These are phyloP conservation scores for Rhizophagus sp. DNA, from an alignment of 192 early-diverging fungal species.

Conservation along the genomic window DNA sequence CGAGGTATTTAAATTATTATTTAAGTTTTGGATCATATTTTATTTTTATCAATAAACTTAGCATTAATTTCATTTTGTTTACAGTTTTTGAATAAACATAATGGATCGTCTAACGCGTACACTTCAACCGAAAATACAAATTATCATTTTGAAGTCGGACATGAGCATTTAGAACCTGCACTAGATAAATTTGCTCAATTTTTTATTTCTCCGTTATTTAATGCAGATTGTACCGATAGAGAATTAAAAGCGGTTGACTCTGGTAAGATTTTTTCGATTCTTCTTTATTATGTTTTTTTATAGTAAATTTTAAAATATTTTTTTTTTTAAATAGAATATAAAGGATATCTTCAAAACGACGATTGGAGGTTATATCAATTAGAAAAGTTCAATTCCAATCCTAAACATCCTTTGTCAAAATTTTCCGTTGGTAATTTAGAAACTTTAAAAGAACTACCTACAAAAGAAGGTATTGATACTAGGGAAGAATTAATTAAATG, in stretches of 20 bases:
- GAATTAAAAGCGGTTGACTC: constrained; percentile 96
- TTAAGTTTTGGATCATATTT: not conserved
- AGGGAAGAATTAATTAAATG: constrained; percentile 85
- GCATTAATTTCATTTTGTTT: not conserved
- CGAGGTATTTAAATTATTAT: constrained; percentile 23
- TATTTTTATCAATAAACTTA: not conserved
- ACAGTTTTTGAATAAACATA: constrained; percentile 71
- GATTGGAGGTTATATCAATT: constrained; percentile 89
- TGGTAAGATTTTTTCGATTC: constrained; percentile 36
- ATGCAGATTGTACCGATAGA: constrained; percentile 84
- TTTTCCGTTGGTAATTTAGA: constrained; percentile 93
- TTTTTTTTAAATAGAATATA: constrained; percentile 64
- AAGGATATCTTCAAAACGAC: constrained; percentile 92
- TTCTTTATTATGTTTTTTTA: not conserved
- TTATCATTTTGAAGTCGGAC: constrained; percentile 83
- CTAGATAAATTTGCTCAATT: constrained; percentile 85
- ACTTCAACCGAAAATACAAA: constrained; percentile 80
- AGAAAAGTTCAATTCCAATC: constrained; percentile 75
- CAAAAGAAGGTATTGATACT: constrained; percentile 72
- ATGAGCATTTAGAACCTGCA: constrained; percentile 57
- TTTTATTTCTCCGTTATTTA: constrained; percentile 91
- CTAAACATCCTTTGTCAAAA: constrained; percentile 79
- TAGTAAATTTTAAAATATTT: too few relatives aligned
- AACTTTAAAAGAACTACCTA: constrained; percentile 73
- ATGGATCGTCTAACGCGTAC: constrained; percentile 81